phyloP scores from a whole-genome alignment of 306 rosid genomes.

The Cucumis sativus region DNA sequence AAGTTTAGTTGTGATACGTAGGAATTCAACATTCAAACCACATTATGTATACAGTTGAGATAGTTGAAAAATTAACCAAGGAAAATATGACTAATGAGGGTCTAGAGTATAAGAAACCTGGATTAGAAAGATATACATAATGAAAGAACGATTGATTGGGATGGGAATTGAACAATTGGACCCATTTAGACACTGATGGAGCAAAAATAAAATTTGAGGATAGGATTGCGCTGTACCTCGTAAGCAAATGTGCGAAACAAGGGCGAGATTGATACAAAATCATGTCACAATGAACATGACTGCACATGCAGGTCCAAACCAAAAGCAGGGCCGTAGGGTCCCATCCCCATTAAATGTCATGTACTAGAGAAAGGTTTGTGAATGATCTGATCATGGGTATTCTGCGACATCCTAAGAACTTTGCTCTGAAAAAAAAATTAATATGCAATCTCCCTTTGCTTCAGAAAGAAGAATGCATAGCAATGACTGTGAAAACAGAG shows the following conservation, averaged over 20 bases:
- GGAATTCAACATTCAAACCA: not conserved
- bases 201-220: slow-evolving; percentile 3
- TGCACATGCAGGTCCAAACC: slow-evolving; percentile 10
- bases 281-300: slow-evolving; percentile 9
- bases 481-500: not conserved
- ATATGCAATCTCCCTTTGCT: not conserved
- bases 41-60: not conserved
- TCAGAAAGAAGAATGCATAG: not conserved
- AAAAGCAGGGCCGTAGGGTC: slow-evolving; percentile 4
- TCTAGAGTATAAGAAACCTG: not conserved
- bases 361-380: slow-evolving; percentile 1
- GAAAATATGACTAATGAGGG: not conserved
- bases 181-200: not conserved
- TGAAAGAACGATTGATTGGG: slow-evolving; percentile 2
- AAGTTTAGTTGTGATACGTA: not conserved
- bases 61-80: not conserved
- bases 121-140: not conserved
- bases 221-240: slow-evolving; percentile 8
- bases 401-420: slow-evolving; percentile 1
- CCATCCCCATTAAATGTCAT: not conserved
- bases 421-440: not conserved
- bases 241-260: slow-evolving; percentile 4
- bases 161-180: not conserved
- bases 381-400: slow-evolving; percentile 6
- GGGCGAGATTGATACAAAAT: not conserved